Conservation (phyloP, 371 early-diverging fungal species). For the Haplosporangium sp. region DNA sequence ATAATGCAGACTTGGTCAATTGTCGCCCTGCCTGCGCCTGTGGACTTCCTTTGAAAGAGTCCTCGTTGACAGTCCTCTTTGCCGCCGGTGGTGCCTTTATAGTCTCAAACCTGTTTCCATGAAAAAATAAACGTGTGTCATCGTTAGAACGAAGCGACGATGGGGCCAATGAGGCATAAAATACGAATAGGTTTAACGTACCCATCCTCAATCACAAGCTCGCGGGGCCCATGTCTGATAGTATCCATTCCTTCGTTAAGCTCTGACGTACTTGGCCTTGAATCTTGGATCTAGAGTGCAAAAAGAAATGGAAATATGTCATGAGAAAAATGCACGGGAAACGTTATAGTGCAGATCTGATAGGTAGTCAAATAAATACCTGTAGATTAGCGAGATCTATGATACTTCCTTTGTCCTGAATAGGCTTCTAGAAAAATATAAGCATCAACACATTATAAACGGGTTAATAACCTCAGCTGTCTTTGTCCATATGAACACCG, state of each 20-base stretch:
- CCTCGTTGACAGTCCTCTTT: slow-evolving; percentile 33
- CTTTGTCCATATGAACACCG: background rate
- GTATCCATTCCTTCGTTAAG: slow-evolving; percentile 2
- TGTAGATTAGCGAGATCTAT: slow-evolving; percentile 36
- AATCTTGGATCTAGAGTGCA: slow-evolving; percentile 8
- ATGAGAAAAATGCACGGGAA: background rate
- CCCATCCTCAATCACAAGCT: slow-evolving; percentile 40
- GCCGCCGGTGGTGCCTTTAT: slow-evolving; percentile 42
- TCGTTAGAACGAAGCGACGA: background rate
- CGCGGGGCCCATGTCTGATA: slow-evolving; percentile 21
- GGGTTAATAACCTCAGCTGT: background rate
- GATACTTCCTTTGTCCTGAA: slow-evolving; percentile 22
- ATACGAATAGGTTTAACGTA: background rate
- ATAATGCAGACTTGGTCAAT: slow-evolving; percentile 25
- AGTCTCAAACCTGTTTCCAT: slow-evolving; percentile 27
- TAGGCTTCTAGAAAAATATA: slow-evolving; percentile 18
- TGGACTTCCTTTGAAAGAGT: slow-evolving; percentile 37
- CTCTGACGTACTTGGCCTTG: too few species aligned
- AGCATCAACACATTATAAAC: background rate
- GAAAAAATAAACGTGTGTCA: background rate
- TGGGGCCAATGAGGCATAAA: background rate
- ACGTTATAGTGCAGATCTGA: too few species aligned
- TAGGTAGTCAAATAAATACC: slow-evolving; percentile 6
- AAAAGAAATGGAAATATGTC: background rate
- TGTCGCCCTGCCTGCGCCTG: slow-evolving; percentile 41